Percentiles rank a stretch among this genome's conserved stretches.
phyloP scores from a whole-genome alignment of 2,329 filamentous ascomycete genomes.

The Phialemoniopsis sp. region DNA sequence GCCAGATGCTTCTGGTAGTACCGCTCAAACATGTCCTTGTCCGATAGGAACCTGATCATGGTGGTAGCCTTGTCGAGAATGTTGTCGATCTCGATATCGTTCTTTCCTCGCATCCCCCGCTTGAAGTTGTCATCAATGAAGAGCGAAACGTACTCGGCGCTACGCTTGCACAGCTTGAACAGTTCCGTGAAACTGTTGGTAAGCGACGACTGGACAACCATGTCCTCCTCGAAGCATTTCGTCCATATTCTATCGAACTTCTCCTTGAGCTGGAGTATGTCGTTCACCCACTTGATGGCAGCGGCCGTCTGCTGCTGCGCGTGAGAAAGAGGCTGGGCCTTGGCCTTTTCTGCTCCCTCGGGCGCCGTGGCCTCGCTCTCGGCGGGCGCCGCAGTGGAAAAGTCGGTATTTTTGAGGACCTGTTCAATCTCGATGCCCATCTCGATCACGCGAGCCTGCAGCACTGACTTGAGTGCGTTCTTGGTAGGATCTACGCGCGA shows the following conservation, averaged over 20 bases:
- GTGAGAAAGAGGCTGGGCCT: conserved; percentile 38
- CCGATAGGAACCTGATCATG: conserved; percentile 80
- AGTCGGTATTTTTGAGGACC: conserved; percentile 50
- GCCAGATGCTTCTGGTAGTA: conserved; percentile 98
- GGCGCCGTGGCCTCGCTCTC: conserved; percentile 20
- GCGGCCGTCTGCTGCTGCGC: conserved; percentile 78
- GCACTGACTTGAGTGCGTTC: conserved; percentile 60
- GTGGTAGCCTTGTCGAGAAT: conserved; percentile 87
- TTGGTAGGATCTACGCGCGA: conserved; percentile 74
- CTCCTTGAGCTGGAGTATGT: conserved; percentile 78
- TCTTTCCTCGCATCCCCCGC: conserved; percentile 89
- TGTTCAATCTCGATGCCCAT: conserved; percentile 82
- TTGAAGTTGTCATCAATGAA: conserved; percentile 98
- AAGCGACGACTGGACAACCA: conserved; percentile 74
- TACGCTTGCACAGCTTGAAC: conserved; percentile 83
- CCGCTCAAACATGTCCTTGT: conserved; percentile 91
- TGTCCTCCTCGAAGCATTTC: conserved; percentile 69
- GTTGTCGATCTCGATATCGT: conserved; percentile 77
- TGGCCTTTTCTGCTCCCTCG: conserved; percentile 26
- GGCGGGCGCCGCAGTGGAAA: conserved; percentile 38
- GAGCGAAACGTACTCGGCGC: conserved; percentile 88
- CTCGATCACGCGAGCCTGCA: conserved; percentile 73
- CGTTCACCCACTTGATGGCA: conserved; percentile 93
- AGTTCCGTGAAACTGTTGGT: conserved; percentile 88
- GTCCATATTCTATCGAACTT: conserved; percentile 83